Evolutionary conservation across 345 rosid species (phyloP).

Genomic region (Populus davidiana): DNA sequence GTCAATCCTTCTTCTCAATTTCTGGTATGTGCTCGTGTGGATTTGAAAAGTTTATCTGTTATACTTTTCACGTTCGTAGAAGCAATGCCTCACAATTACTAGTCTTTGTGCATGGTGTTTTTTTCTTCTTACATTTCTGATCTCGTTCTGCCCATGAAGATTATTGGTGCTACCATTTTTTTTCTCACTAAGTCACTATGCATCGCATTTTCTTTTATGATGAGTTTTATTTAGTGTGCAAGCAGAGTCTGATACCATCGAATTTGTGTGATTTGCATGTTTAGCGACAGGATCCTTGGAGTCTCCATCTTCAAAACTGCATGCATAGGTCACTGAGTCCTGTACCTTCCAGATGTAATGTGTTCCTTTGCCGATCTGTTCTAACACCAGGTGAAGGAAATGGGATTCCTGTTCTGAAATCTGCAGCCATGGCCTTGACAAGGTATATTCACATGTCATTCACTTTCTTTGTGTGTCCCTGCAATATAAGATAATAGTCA

Average conservation of each 20-base stretch:
- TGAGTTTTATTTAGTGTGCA: background rate
- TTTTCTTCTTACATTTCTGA: background rate
- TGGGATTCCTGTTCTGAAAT: conserved; percentile 47
- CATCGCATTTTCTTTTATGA: background rate
- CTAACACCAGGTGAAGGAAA: conserved; percentile 49
- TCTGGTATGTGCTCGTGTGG: conserved; percentile 45
- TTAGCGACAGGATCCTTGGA: conserved; percentile 62
- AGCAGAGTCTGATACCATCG: background rate
- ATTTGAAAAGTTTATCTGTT: background rate
- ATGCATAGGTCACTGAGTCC: conserved; percentile 36
- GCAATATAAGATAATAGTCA: too few species aligned
- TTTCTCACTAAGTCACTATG: background rate
- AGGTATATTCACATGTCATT: conserved; percentile 38
- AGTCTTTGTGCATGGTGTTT: background rate
- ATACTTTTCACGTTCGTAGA: background rate
- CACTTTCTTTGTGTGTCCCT: background rate
- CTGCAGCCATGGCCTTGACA: conserved; percentile 41
- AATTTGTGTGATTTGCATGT: conserved; percentile 21
- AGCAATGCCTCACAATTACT: background rate
- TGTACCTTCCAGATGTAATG: conserved; percentile 42
- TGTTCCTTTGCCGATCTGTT: conserved; percentile 55
- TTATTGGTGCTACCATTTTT: background rate
- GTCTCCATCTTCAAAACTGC: conserved; percentile 46
- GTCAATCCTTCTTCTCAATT: conserved; percentile 50
- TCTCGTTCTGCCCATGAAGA: background rate